These are phyloP conservation scores for Kwoniella bestiolae DNA, from an alignment of 768 basidiomycete species.

Conservation along the genomic window DNA sequence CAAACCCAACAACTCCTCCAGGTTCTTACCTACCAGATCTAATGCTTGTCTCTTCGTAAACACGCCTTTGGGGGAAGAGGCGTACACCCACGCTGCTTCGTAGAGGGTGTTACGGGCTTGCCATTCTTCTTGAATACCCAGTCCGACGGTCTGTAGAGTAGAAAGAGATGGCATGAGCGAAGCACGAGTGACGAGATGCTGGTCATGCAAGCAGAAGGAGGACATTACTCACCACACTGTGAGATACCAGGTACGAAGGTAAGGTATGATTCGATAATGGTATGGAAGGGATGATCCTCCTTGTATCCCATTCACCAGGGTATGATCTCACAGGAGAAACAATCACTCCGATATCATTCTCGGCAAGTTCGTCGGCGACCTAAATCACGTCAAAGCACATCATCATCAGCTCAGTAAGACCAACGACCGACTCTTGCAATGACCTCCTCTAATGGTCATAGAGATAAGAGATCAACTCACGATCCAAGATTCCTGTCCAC, in stretches of 20 bases:
- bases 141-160: slow-evolving; percentile 43
- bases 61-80: slow-evolving; percentile 57
- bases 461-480: slow-evolving; percentile 36
- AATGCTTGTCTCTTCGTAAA: slow-evolving; percentile 63
- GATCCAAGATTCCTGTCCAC: slow-evolving; percentile 54
- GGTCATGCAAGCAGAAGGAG: background rate
- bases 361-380: slow-evolving; percentile 71
- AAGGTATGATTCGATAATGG: slow-evolving; percentile 70
- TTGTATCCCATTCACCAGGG: slow-evolving; percentile 72
- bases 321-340: slow-evolving; percentile 70
- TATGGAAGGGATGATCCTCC: slow-evolving; percentile 70
- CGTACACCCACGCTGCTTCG: slow-evolving; percentile 76
- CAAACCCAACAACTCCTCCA: slow-evolving; percentile 64
- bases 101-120: slow-evolving; percentile 75
- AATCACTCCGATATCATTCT: slow-evolving; percentile 72
- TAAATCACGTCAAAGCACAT: slow-evolving; percentile 58
- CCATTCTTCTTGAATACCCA: slow-evolving; percentile 69
- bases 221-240: slow-evolving; percentile 65
- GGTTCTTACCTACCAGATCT: slow-evolving; percentile 64
- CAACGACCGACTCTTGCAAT: no score
- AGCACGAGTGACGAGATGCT: background rate
- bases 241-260: slow-evolving; percentile 66
- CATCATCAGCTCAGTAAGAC: no score
- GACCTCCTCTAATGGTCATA: slow-evolving; percentile 59
- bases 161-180: background rate